Conservation (phyloP, 805 yeast species). For the Komagataella phaffii region DNA sequence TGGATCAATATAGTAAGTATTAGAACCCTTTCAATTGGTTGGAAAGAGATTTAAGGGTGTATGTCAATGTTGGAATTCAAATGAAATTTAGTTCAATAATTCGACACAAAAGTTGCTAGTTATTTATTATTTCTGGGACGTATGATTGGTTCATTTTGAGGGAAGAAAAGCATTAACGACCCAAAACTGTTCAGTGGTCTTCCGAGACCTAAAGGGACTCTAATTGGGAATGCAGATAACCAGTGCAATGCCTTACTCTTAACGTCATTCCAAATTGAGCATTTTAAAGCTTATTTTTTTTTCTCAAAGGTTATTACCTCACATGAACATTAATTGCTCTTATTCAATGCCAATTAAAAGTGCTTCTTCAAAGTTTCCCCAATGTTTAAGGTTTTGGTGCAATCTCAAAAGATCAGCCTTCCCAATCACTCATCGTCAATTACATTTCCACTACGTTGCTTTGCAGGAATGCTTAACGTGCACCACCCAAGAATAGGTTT, state of each 20-base stretch:
- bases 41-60: background rate
- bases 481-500: background rate
- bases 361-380: background rate
- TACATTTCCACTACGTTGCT: background rate
- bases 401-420: background rate
- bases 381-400: background rate
- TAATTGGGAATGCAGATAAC: background rate
- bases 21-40: background rate
- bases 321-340: background rate
- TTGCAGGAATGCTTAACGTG: background rate
- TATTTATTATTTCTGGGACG: background rate
- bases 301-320: background rate
- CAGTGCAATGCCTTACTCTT: background rate
- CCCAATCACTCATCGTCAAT: background rate
- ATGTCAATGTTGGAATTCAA: no score
- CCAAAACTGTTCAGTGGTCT: background rate
- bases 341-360: no score
- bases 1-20: background rate
- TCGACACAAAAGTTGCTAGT: background rate
- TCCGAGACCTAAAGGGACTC: background rate
- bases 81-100: background rate
- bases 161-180: background rate
- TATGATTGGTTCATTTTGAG: background rate
- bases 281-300: background rate
- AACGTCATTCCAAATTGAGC: background rate